phyloP scores from a whole-genome alignment of 208 protist species.

The Wallacemonas sp. region DNA sequence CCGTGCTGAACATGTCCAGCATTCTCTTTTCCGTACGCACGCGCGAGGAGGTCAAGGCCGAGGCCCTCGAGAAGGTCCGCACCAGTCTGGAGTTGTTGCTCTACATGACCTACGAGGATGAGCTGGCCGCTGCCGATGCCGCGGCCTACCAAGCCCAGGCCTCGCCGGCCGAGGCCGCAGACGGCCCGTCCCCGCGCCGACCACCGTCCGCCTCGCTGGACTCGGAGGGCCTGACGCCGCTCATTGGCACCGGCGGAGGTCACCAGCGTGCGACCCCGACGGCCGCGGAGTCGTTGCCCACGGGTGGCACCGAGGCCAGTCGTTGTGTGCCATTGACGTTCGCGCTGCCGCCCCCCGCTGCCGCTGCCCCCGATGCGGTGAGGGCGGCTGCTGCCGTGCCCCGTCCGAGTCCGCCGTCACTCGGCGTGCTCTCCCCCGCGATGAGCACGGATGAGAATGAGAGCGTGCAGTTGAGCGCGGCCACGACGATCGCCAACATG shows the following conservation, averaged over 20 bases:
- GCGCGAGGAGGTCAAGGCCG: slow-evolving; percentile 42
- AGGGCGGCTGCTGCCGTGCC: not conserved
- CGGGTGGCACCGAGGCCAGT: too few relatives aligned
- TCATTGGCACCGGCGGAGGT: not conserved
- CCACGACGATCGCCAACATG: not conserved
- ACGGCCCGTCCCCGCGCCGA: not conserved
- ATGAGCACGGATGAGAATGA: not conserved
- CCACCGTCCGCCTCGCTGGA: not conserved
- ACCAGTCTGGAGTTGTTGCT: slow-evolving; percentile 50
- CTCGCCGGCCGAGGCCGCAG: not conserved
- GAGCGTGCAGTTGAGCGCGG: slow-evolving; percentile 14
- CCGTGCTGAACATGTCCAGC: slow-evolving; percentile 41
- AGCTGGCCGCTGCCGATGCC: not conserved
- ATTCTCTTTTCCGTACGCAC: slow-evolving; percentile 48
- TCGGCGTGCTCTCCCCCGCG: not conserved
- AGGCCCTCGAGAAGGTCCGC: slow-evolving; percentile 41
- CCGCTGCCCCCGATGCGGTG: not conserved
- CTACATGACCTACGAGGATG: slow-evolving; percentile 38
- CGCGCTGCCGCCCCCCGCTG: not conserved
- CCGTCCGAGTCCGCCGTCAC: not conserved
- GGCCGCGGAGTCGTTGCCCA: too few relatives aligned
- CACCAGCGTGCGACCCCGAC: too few relatives aligned
- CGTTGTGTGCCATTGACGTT: not conserved
- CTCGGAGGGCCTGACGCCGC: not conserved
- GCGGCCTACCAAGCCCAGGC: not conserved